These are phyloP conservation scores for Vitis rupestris DNA, from an alignment of 164 flowering plant species.

Conservation along the genomic window DNA sequence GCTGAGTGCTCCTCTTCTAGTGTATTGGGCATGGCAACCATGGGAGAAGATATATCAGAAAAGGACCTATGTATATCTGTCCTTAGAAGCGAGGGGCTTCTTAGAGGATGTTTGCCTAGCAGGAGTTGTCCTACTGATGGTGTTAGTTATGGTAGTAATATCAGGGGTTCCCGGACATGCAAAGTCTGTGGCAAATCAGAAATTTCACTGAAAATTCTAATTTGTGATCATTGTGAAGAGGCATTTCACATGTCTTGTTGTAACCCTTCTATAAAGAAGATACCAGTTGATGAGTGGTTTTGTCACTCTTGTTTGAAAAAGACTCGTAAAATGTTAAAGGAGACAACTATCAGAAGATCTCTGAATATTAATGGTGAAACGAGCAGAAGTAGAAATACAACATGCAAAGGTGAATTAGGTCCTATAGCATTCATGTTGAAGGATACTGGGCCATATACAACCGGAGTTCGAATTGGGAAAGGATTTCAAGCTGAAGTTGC, in stretches of 20 bases:
- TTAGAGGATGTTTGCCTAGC: conserved; percentile 18
- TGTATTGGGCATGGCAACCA: conserved; percentile 23
- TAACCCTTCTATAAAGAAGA: conserved; percentile 43
- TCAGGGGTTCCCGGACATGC: conserved; percentile 38
- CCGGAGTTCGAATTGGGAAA: conserved; percentile 76
- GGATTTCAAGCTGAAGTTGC: conserved; percentile 82
- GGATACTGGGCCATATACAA: conserved; percentile 52
- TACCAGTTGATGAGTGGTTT: conserved; percentile 71
- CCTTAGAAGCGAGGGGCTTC: conserved; percentile 46
- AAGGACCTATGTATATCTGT: conserved; percentile 51
- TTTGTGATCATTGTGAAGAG: conserved; percentile 83
- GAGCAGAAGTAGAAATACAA: conserved; percentile 20
- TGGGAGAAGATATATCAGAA: conserved; percentile 28
- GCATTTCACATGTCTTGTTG: conserved; percentile 74
- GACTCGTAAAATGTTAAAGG: conserved; percentile 43
- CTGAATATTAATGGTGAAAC: conserved; percentile 18
- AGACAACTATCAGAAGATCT: conserved; percentile 18
- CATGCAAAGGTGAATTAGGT: conserved; percentile 30
- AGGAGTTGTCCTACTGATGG: conserved; percentile 16
- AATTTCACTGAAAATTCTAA: conserved; percentile 47
- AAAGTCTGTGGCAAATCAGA: conserved; percentile 53
- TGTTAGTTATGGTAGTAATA: conserved; percentile 7
- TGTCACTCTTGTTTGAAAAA: conserved; percentile 65
- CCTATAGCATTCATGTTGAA: conserved; percentile 59
- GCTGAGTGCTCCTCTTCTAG: conserved; percentile 83